Evolutionary conservation across 179 eudicot genomes (phyloP).

Genomic region (Silene coronaria): DNA sequence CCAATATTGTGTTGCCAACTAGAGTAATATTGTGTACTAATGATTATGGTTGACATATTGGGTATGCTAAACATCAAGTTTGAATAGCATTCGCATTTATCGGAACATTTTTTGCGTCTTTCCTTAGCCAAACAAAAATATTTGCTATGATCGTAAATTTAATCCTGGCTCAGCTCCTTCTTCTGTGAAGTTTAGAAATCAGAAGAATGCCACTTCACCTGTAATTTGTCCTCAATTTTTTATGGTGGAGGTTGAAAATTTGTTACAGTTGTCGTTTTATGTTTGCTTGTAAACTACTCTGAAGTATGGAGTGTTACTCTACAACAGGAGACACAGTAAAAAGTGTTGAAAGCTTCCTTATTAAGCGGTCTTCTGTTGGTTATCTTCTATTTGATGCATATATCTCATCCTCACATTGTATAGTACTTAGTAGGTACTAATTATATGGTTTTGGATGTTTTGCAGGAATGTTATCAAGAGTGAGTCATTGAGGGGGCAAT

Average conservation of each 20-base stretch:
- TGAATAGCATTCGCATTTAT: too few species aligned
- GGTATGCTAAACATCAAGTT: too few species aligned
- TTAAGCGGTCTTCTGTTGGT: neutral
- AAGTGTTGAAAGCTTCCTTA: neutral
- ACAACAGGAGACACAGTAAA: neutral
- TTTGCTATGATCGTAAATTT: too few species aligned
- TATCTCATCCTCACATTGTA: neutral
- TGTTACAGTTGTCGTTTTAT: neutral
- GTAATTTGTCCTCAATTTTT: too few species aligned
- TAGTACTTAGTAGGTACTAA: neutral
- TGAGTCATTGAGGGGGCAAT: slow-evolving; percentile 45
- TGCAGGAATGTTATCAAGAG: slow-evolving; percentile 58
- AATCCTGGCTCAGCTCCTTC: too few species aligned
- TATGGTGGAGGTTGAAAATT: too few species aligned
- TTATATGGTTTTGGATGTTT: neutral
- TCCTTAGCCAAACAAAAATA: too few species aligned
- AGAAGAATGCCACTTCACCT: neutral
- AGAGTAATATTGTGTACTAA: too few species aligned
- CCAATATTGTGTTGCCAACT: too few species aligned
- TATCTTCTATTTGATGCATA: neutral
- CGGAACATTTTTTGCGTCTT: too few species aligned
- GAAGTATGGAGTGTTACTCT: neutral
- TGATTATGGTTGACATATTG: too few species aligned
- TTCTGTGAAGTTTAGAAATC: neutral
- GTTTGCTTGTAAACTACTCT: neutral